These are phyloP conservation scores for Arthroderma uncinatum DNA, from an alignment of 2,329 filamentous ascomycete species.

Conservation along the genomic window DNA sequence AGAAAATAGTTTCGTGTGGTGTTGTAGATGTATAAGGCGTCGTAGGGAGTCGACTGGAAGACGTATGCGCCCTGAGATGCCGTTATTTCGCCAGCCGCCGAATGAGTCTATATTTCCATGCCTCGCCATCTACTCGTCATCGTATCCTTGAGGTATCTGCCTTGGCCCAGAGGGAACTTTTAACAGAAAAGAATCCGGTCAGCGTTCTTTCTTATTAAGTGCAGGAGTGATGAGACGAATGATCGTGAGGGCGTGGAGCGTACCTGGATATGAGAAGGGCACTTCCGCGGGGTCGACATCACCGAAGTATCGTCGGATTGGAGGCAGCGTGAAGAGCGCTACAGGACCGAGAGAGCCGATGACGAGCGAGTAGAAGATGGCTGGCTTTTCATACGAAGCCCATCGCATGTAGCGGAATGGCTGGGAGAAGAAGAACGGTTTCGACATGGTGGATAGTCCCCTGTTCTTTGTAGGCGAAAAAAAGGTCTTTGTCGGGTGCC, in stretches of 20 bases:
- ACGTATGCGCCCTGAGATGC: too few relatives aligned
- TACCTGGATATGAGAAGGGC: slow-evolving; percentile 88
- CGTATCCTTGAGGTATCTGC: slow-evolving; percentile 37
- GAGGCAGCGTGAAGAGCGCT: slow-evolving; percentile 58
- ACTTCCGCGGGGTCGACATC: slow-evolving; percentile 61
- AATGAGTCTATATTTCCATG: background rate
- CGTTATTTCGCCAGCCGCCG: background rate
- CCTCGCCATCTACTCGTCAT: slow-evolving; percentile 26
- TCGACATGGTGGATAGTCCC: slow-evolving; percentile 32
- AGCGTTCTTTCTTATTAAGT: background rate
- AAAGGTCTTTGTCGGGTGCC: background rate
- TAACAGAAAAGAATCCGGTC: slow-evolving; percentile 6
- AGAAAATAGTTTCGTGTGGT: background rate
- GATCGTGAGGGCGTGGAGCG: slow-evolving; percentile 30
- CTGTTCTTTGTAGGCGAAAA: background rate
- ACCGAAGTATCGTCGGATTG: slow-evolving; percentile 60
- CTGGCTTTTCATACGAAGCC: slow-evolving; percentile 77
- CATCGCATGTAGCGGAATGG: slow-evolving; percentile 80
- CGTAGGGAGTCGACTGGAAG: background rate
- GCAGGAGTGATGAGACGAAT: background rate
- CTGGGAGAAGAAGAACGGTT: slow-evolving; percentile 69
- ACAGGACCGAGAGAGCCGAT: slow-evolving; percentile 64
- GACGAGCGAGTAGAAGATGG: slow-evolving; percentile 76
- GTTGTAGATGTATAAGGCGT: background rate
- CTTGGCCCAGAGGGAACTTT: slow-evolving; percentile 38